Evolutionary conservation across 345 rosid genomes (phyloP), one percentile per base, ranked within the genome.

Genomic region (Erysimum cheiranthoides): DNA sequence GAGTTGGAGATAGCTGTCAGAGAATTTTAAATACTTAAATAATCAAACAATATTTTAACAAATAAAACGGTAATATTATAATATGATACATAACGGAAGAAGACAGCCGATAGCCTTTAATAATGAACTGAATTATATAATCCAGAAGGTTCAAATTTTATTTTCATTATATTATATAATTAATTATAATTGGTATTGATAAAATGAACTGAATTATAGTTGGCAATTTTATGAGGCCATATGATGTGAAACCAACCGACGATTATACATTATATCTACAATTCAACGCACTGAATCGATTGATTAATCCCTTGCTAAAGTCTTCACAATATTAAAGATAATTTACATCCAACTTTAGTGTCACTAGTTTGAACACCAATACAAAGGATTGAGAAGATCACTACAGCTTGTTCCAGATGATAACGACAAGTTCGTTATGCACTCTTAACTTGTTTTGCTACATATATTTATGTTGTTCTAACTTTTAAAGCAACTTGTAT

Each of bases 1-100:
- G 73, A 59, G 73, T 38, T 67, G 73, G 78, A 30, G 25, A 59
- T 66, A 75, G 79, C 68, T 75, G 79, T 67, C 79, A 11, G 39
- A 46, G 4, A 32, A 5, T 45, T 47, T 21, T 32, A 13, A 12
- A 45, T 53, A 18, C 16, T 65, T 43, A 21, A 35, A 35, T 43
- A 45, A 38, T 4, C n/a, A 2, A 43, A 63, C 4, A 47, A 34
- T 65, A 43, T 5, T 31, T 21, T 40, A 18, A 21, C 58, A 6
- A n/a, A 47, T 49, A 49, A 17, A 49, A 49, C 10, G 53, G 52
- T 10, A 8, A 47, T 17, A 49, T 17, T 17, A 49, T 17, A 47
- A 43, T 14, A 45, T 14, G 49, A 13, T 47, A 47, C 52, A 17
- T 49, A 17, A 49, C 53, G 5, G 52, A 17, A 47, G 52, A 47